Conservation (phyloP, 73 alveolate species). For the Strombidium stylifer region DNA sequence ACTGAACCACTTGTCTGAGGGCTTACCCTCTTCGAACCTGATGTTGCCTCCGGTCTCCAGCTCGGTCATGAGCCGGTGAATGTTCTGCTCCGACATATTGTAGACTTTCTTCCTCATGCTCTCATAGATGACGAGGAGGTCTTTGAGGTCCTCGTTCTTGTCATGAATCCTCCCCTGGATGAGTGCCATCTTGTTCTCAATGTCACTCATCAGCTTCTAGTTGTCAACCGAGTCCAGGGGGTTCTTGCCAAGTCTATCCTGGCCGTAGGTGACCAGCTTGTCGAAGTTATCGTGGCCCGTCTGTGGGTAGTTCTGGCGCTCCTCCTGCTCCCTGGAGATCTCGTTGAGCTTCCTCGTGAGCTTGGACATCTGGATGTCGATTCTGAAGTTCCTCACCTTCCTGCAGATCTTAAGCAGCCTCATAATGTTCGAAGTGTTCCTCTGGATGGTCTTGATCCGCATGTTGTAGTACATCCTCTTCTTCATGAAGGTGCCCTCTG, state of each 20-base stretch:
- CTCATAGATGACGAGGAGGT: constrained; percentile 14
- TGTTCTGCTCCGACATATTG: constrained; percentile 56
- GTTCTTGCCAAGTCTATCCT: neutral
- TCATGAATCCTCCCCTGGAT: constrained; percentile 44
- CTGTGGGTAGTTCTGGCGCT: constrained; percentile 1
- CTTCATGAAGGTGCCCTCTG: constrained; percentile 86
- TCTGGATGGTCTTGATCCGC: constrained; percentile 79
- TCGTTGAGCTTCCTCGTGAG: constrained; percentile 40
- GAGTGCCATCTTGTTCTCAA: constrained; percentile 43
- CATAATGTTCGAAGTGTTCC: constrained; percentile 58
- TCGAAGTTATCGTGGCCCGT: neutral
- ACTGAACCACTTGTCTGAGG: constrained; percentile 37
- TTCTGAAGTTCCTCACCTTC: constrained; percentile 49
- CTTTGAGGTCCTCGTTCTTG: constrained; percentile 45
- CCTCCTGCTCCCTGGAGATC: constrained; percentile 45
- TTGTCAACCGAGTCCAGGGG: constrained; percentile 41
- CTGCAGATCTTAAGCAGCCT: constrained; percentile 54
- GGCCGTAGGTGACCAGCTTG: constrained; percentile 12
- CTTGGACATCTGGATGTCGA: constrained; percentile 23
- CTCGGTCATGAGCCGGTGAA: constrained; percentile 72
- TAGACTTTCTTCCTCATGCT: constrained; percentile 13
- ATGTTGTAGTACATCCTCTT: constrained; percentile 83
- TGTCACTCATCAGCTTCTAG: constrained; percentile 41
- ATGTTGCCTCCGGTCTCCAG: constrained; percentile 91
- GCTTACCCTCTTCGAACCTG: constrained; percentile 54